Evolutionary conservation across 2,329 filamentous ascomycete genomes (phyloP), one percentile per base, ranked within the genome.

Genomic region (Phialemonium atrogriseum): DNA sequence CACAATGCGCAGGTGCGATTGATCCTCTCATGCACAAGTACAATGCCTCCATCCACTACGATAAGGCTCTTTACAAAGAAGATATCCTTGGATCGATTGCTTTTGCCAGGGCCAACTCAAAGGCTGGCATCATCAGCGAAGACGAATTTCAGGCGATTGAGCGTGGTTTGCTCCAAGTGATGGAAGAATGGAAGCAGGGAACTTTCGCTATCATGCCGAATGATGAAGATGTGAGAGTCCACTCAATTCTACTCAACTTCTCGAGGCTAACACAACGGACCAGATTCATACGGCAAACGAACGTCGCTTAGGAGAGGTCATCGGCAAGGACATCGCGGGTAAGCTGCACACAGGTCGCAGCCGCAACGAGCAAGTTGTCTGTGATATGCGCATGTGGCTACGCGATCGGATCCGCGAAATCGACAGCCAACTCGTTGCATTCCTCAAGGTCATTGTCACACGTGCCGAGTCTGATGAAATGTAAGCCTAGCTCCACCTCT

Each of bases 281-380:
- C 38, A 46, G 33, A 81, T 82, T 39, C 77, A 82, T 54, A 82
- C 78, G 2, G 77, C 77, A 35, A 82, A 83, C 44, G 78, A 83
- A 58, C 76, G 80, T 33, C 72, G 80, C 3, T 59, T 85, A 2
- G 81, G 84, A 30, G 87, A 94, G 64, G 70, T 94, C 40, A 88
- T 94, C 41, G 85, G 87, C 48, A 88, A 83, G 56, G 76, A 87
- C 17, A 77, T 83, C 35, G 85, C 80, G 1, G 86, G 88, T 14
- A 94, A 94, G 64, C 73, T 94, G 36, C 88, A 94, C 60, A 94
- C 87, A 3, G 80, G 80, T 26, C 80, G 88, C 32, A 88, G 81
- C 55, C 74, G 87, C 46, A 94, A 94, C 51, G 87, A 95, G 60
- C 87, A 94, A 60, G 77, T 94, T 35, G 86, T 80, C 28, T 88